Base-by-base conservation (phyloP, 768 basidiomycete genomes). In the Infundibulicybe gibba region DNA sequence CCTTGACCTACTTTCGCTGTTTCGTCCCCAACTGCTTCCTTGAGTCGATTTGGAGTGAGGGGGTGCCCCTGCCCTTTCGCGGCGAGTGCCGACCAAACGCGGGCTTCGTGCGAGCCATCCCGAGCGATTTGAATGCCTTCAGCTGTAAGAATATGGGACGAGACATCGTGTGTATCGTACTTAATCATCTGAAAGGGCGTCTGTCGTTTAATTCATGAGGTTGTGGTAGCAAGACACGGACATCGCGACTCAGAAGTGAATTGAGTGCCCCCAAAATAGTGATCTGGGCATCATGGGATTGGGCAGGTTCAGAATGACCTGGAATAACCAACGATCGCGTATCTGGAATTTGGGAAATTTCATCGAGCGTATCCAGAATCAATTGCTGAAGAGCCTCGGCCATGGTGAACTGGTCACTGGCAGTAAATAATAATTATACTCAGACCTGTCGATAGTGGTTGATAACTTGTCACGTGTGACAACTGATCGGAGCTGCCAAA, bases 1-100 rank as follows among this genome's bases (percentile, higher is more conserved):
- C 87, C 87, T 69, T 98, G 97, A 1, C 97, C 97, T 48, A 97
- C 80, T 69, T 94, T 97, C 13, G 91, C 85, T 6, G 82, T 77
- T 56, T 97, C 93, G 48, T 90, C 87, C 12, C 95, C 95, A 12
- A 98, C 79, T 49, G 65, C 64, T 50, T 78, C 76, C 66, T 88
- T 89, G 12, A 97, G 71, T 48, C 88, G 79, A 40, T 72, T 78
- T 0, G 79, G 72, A 3, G 79, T 76, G 32, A 95, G 49, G 8
- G 92, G 84, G 33, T 70, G 54, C 2, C 86, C 88, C 49, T 80
- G 69, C 2, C 89, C 92, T 51, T 83, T 87, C 4, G 58, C 52
- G 6, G 90, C 89, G 4, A 95, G 72, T 16, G 81, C 90, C 41
- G 77, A 72, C 95, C 95, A 99, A 31, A 98, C 92, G 48, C 90